Percentiles rank a stretch among this genome's conserved stretches.
phyloP scores from a whole-genome alignment of 768 basidiomycete genomes.

The Lactarius hatsudake region DNA sequence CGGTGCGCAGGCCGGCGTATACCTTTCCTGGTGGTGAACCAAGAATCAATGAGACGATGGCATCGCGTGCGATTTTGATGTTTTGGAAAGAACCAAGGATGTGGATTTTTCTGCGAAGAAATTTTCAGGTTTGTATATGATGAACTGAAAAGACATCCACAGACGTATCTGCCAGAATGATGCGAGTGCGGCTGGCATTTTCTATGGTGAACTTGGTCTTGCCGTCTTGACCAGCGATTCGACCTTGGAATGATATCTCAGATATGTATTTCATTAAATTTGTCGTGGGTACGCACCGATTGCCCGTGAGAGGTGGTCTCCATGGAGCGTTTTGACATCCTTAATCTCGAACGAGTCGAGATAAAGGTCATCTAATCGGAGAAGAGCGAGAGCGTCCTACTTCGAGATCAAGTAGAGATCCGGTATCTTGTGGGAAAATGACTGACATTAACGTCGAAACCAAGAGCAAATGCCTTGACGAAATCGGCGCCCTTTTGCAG shows the following conservation, averaged over 20 bases:
- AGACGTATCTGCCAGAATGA: slow-evolving; percentile 95
- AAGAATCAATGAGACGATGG: slow-evolving; percentile 91
- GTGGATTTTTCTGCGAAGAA: slow-evolving; percentile 80
- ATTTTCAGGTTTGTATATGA: slow-evolving; percentile 18
- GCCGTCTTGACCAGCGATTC: slow-evolving; percentile 97
- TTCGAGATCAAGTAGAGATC: slow-evolving; percentile 10
- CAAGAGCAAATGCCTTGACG: slow-evolving; percentile 89
- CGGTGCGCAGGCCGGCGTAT: slow-evolving; percentile 86
- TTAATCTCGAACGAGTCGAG: slow-evolving; percentile 99
- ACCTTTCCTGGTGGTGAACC: slow-evolving; percentile 95
- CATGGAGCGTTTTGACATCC: slow-evolving; percentile 96
- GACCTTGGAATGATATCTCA: slow-evolving; percentile 48
- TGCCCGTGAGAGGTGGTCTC: slow-evolving; percentile 96
- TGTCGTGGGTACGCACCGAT: slow-evolving; percentile 59
- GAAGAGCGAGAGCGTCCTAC: slow-evolving; percentile 92
- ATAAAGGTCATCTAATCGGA: slow-evolving; percentile 94
- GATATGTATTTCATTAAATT: not conserved
- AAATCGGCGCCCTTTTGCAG: slow-evolving; percentile 98
- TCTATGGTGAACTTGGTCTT: slow-evolving; percentile 99
- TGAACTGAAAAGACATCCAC: slow-evolving; percentile 35
- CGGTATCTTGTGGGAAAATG: not conserved
- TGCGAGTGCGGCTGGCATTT: slow-evolving; percentile 94
- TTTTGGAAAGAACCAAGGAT: slow-evolving; percentile 99
- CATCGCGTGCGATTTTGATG: slow-evolving; percentile 96
- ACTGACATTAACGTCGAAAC: slow-evolving; percentile 90